phyloP scores from a whole-genome alignment of 768 basidiomycete genomes.

The Suillus lakei region DNA sequence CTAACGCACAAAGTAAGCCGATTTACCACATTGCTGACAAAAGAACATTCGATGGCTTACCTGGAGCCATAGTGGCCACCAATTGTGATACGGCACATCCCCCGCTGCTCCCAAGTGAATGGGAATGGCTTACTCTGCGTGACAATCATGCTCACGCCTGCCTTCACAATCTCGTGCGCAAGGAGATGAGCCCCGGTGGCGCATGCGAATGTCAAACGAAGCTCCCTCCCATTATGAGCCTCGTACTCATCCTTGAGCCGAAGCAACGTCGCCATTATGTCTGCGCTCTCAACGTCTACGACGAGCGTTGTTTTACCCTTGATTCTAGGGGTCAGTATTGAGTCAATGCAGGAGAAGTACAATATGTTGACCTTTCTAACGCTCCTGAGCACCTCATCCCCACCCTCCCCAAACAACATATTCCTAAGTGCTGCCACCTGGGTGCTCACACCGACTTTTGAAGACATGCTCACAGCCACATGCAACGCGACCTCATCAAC shows the following conservation, averaged over 20 bases:
- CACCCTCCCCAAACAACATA: constrained; percentile 59
- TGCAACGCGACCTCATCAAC: constrained; percentile 69
- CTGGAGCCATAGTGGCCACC: constrained; percentile 68
- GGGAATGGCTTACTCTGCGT: constrained; percentile 68
- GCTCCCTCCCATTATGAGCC: constrained; percentile 54
- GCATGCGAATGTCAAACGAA: constrained; percentile 66
- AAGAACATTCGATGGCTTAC: constrained; percentile 29
- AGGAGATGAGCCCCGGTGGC: constrained; percentile 68
- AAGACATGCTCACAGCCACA: constrained; percentile 50
- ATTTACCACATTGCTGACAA: neutral
- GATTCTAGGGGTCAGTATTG: neutral
- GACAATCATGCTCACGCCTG: constrained; percentile 72
- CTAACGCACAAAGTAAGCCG: constrained; percentile 35
- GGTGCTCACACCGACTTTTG: constrained; percentile 60
- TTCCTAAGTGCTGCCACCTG: constrained; percentile 67
- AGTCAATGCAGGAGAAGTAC: neutral
- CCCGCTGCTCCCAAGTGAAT: constrained; percentile 60
- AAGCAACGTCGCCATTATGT: constrained; percentile 74
- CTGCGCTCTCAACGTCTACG: constrained; percentile 67
- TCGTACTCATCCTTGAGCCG: constrained; percentile 73
- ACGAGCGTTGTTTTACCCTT: constrained; percentile 72
- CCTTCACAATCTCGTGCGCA: constrained; percentile 68
- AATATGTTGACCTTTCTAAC: constrained; percentile 19
- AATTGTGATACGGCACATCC: constrained; percentile 70
- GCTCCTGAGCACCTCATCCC: constrained; percentile 31